Evolutionary conservation across 345 rosid genomes (phyloP), one percentile per base, ranked within the genome.

Genomic region (Salix suchowensis): DNA sequence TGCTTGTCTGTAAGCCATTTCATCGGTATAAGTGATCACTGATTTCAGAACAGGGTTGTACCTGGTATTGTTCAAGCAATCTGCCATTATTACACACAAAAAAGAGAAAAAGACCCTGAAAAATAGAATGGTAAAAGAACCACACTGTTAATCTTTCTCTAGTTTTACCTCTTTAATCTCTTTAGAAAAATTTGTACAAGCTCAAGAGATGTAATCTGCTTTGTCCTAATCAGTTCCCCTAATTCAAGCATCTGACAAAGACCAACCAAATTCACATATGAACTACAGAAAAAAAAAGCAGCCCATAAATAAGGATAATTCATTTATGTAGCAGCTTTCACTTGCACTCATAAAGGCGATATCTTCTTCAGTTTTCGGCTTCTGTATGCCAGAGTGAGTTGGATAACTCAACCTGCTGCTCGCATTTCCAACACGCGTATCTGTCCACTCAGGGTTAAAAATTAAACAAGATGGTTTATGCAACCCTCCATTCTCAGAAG

Each of bases 331-430:
- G n/a, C 30, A 65, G 74, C 36, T 37, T 26, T 54, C 75, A 74
- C 87, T 86, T 83, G 90, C 93, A 73, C 86, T 91, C 97, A 91
- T 87, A 78, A 90, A 94, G 55, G 96, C 97, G 44, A 95, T 84
- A 86, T 91, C 93, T 80, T 91, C 89, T 7, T 95, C 90, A 73
- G 71, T 75, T 48, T 54, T 67, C 11, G 93, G 98, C 74, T 76
- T 86, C 68, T 62, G 69, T 34, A 83, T 46, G 44, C 85, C 89
- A 1, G 87, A 73, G 3, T 60, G 16, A 0, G 71, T 71, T 67
- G 94, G 92, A 72, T 85, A 77, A n/a, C 70, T 82, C 28, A 70
- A 95, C 81, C 76, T 85, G 39, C 74, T 82, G 64, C 74, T 73
- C 13, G 62, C 78, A 50, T 23, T 52, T 16, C 72, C 36, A 15